Evolutionary conservation across 169 alveolate species (phyloP).

Genomic region (Plasmodium chabaudi): DNA sequence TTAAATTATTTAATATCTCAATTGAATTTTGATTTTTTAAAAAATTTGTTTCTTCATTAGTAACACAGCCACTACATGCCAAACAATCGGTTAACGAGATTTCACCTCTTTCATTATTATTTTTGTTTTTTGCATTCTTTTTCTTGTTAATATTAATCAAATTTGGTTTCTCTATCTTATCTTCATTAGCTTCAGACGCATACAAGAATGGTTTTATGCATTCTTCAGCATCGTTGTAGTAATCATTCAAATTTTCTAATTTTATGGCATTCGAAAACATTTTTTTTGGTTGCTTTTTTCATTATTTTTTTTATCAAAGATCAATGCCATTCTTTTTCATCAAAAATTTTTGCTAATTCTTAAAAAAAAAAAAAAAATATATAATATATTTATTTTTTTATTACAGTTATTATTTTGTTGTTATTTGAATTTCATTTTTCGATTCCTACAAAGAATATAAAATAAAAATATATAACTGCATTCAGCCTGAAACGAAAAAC

Average conservation of each 20-base stretch:
- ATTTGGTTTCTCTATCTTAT: conserved; percentile 35
- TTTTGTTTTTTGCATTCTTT: conserved; percentile 12
- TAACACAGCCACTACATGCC: conserved; percentile 95
- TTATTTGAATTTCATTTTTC: too few relatives aligned
- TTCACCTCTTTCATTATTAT: conserved; percentile 27
- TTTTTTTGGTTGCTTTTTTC: neutral
- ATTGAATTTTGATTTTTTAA: conserved; percentile 86
- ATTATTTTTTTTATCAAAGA: conserved; percentile 3
- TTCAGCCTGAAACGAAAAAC: too few relatives aligned
- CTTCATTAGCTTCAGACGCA: conserved; percentile 73
- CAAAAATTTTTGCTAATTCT: neutral
- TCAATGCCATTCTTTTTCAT: neutral
- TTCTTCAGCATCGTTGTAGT: conserved; percentile 87
- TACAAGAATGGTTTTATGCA: conserved; percentile 86
- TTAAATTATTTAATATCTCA: conserved; percentile 79
- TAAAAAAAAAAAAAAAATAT: conserved; percentile 5
- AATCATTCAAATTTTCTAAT: conserved; percentile 88
- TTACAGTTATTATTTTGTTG: neutral
- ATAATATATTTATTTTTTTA: neutral
- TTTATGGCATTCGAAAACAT: conserved; percentile 87
- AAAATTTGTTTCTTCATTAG: conserved; percentile 92
- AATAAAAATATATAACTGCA: too few relatives aligned
- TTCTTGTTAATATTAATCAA: conserved; percentile 49
- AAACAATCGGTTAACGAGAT: conserved; percentile 89
- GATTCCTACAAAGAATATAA: too few relatives aligned